Conservation (phyloP, 768 basidiomycete genomes). For the Cystofilobasidium macerans region DNA sequence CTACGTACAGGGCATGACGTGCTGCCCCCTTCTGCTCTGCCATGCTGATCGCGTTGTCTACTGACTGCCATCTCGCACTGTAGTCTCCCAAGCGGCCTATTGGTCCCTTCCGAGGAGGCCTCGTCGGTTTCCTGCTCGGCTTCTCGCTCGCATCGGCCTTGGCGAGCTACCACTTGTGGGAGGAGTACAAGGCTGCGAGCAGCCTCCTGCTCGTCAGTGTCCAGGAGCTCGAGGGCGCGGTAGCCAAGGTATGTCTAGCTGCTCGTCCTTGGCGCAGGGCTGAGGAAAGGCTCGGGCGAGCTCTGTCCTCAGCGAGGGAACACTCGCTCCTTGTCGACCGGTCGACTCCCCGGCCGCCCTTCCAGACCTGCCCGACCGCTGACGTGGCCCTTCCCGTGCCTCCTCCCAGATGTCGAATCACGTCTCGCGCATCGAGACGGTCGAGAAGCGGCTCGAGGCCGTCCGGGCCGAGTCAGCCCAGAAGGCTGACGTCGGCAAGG, state of each 20-base stretch:
- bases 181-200: conserved; percentile 81
- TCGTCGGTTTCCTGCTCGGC: conserved; percentile 75
- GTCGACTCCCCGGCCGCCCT: not conserved
- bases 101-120: conserved; percentile 5
- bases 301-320: too few species aligned
- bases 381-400: not conserved
- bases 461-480: conserved; percentile 53
- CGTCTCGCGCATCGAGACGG: conserved; percentile 48
- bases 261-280: not conserved
- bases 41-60: not conserved
- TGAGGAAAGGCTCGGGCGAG: not conserved
- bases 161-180: conserved; percentile 75
- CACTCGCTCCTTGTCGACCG: not conserved
- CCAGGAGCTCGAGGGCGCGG: conserved; percentile 70
- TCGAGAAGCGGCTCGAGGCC: conserved; percentile 79
- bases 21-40: not conserved
- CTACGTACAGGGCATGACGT: too few species aligned
- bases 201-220: conserved; percentile 78
- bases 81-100: conserved; percentile 10
- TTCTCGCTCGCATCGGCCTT: conserved; percentile 80
- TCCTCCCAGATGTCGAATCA: conserved; percentile 34
- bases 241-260: conserved; percentile 53
- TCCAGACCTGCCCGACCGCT: not conserved
- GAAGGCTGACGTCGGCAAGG: conserved; percentile 67
- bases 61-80: not conserved